Evolutionary conservation across 352 stramenopile genomes (phyloP).

Genomic region (Globisporangium parvum): DNA sequence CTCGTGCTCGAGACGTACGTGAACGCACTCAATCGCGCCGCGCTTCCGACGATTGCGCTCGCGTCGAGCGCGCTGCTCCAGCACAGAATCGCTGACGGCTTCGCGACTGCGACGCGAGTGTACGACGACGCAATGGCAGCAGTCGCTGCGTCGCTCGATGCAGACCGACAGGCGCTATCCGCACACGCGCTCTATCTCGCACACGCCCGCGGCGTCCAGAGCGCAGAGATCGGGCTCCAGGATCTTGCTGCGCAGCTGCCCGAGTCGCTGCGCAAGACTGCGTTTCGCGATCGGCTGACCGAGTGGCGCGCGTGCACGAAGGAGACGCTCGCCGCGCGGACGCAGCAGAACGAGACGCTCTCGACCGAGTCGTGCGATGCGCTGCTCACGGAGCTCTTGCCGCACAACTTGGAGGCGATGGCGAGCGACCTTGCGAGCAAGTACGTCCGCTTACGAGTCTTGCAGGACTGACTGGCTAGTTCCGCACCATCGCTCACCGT

Average conservation of each 20-base stretch:
- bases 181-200: constrained; percentile 20
- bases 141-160: neutral
- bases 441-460: constrained; percentile 1
- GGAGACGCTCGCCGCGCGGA: constrained; percentile 5
- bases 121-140: constrained; percentile 18
- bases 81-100: constrained; percentile 23
- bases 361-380: constrained; percentile 10
- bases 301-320: constrained; percentile 18
- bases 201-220: constrained; percentile 26
- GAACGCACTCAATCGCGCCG: constrained; percentile 27
- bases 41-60: constrained; percentile 38
- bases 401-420: constrained; percentile 33
- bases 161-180: neutral
- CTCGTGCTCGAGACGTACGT: constrained; percentile 41
- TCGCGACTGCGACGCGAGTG: constrained; percentile 18
- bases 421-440: constrained; percentile 23
- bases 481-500: neutral
- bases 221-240: constrained; percentile 18
- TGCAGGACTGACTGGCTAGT: neutral
- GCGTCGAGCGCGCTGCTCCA: constrained; percentile 39
- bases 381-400: constrained; percentile 24
- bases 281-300: constrained; percentile 23
- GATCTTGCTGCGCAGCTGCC: constrained; percentile 19
- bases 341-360: constrained; percentile 11
- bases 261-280: constrained; percentile 22